phyloP scores from a whole-genome alignment of 192 early-diverging fungal genomes.

The Coemansia sp. region DNA sequence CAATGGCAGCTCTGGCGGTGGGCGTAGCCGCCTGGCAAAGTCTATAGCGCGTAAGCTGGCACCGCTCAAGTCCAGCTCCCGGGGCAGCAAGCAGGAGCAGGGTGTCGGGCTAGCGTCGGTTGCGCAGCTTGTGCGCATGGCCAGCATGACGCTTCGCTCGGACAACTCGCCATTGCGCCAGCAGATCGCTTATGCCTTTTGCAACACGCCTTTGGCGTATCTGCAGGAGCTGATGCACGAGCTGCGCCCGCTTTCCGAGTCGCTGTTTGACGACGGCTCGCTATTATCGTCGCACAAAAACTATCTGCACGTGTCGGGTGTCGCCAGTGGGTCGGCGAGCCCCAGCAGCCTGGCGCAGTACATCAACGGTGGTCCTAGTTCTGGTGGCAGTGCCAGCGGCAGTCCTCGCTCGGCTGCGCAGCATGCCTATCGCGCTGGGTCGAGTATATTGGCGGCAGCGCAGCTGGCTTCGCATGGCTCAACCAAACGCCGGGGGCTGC shows the following conservation, averaged over 20 bases:
- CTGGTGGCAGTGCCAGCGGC: constrained; percentile 1
- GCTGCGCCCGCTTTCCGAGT: constrained; percentile 45
- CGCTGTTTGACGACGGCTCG: constrained; percentile 46
- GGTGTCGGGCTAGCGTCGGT: constrained; percentile 43
- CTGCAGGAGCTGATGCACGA: constrained; percentile 48
- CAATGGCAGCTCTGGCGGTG: constrained; percentile 8
- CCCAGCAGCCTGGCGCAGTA: constrained; percentile 8
- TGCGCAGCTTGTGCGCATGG: constrained; percentile 52
- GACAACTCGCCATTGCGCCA: constrained; percentile 50
- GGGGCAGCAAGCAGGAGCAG: constrained; percentile 43
- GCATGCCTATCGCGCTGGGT: constrained; percentile 14
- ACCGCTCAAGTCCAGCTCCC: constrained; percentile 40
- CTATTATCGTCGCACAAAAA: constrained; percentile 35
- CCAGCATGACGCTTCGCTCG: constrained; percentile 29
- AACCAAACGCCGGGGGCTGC: constrained; percentile 18
- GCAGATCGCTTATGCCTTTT: constrained; percentile 30
- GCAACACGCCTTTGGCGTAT: constrained; percentile 34
- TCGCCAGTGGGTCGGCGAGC: constrained; percentile 16
- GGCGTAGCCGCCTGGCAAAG: constrained; percentile 48
- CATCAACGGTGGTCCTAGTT: neutral
- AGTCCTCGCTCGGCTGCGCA: constrained; percentile 19
- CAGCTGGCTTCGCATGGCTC: constrained; percentile 20
- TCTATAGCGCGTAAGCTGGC: constrained; percentile 51
- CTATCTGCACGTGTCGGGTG: constrained; percentile 39
- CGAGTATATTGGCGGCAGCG: constrained; percentile 17